phyloP scores from a whole-genome alignment of 1,284 basidiomycete genomes.

The Heliocybe sulcata region DNA sequence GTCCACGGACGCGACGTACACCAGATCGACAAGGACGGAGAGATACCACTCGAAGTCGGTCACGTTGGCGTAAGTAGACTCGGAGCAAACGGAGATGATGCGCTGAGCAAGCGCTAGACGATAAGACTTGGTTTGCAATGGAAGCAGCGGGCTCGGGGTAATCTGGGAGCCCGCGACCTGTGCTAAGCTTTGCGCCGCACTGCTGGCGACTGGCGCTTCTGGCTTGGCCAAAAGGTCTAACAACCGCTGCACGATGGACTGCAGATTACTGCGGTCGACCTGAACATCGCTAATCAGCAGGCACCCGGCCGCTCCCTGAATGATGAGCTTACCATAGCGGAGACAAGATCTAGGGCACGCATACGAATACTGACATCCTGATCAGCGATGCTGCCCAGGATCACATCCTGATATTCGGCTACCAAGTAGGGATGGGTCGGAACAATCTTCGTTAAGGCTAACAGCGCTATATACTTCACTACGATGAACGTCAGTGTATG shows the following conservation, averaged over 20 bases:
- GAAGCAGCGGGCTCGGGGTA: conserved; percentile 29
- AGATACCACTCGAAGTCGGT: conserved; percentile 96
- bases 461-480: conserved; percentile 96
- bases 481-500: conserved; percentile 1
- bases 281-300: conserved; percentile 24
- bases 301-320: conserved; percentile 4
- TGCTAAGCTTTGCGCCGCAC: conserved; percentile 55
- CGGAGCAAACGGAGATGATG: conserved; percentile 79
- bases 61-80: conserved; percentile 82
- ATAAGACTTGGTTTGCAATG: conserved; percentile 71
- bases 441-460: conserved; percentile 94
- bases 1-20: conserved; percentile 76
- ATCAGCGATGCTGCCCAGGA: conserved; percentile 87
- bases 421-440: conserved; percentile 90
- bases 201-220: conserved; percentile 41
- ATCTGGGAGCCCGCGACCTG: conserved; percentile 34
- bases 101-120: conserved; percentile 75
- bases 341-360: conserved; percentile 89
- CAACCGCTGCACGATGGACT: conserved; percentile 84
- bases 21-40: conserved; percentile 86
- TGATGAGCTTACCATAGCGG: conserved; percentile 70
- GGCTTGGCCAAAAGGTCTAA: conserved; percentile 78
- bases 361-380: conserved; percentile 94
- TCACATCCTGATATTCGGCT: conserved; percentile 88
- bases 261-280: conserved; percentile 80